Base-by-base conservation (phyloP, 2,329 filamentous ascomycete genomes). In the Aspergillus sp. region DNA sequence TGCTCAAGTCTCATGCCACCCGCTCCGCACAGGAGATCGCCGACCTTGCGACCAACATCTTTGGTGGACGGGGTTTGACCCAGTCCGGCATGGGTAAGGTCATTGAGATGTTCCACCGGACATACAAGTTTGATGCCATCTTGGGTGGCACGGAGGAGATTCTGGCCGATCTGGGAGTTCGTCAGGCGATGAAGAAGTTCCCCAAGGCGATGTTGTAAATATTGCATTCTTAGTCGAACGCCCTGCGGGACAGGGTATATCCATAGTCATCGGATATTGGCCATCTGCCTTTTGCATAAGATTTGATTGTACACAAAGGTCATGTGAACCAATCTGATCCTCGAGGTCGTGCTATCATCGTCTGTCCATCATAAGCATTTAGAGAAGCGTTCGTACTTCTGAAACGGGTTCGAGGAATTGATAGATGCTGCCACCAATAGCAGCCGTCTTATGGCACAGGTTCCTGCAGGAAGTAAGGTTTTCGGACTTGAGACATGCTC, bases 111-210 rank as follows among this genome's bases (percentile, higher is more conserved):
- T 95, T 95, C 79, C 86, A 94, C 75, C 83, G 90, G 50, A 91
- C 88, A 2, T 91, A 93, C 78, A 95, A 95, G 79, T 95, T 90
- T 59, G 88, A 91, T 74, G 84, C 88, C 21, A 90, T 91, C 60
- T 77, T 94, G 25, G 91, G 91, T 60, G 91, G 91, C 10, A 89
- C 90, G 1, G 91, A 96, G 77, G 91, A 96, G 79, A 88, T 96
- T 61, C 74, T 96, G 60, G 89, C 84, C 5, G 92, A 96, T 77
- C 75, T 96, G 57, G 91, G 91, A 8, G 91, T 96, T 1, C 83
- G 91, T 65, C 91, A 96, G 78, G 92, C 91, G 21, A 87, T 95
- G 82, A 90, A 88, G 76, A 84, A 86, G 66, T 93, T 96, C 82
- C 92, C 92, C 30, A 94, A 94, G 80, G 86, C 90, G 25, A 92